phyloP scores from a whole-genome alignment of 371 early-diverging fungal genomes.

The Syncephalastrum contaminatum region DNA sequence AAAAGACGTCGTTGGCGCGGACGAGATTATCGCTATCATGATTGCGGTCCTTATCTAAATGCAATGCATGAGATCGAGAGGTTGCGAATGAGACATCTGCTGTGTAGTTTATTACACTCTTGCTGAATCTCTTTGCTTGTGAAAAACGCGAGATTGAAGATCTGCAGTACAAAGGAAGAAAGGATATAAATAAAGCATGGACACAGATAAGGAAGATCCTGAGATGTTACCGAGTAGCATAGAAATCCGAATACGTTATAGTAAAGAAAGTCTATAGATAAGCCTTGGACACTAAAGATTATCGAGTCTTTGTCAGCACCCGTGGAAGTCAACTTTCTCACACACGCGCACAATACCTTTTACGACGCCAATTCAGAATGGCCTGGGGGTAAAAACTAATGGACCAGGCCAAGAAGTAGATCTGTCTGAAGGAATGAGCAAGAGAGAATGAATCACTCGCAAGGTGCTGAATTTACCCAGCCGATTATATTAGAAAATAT shows the following conservation, averaged over 20 bases:
- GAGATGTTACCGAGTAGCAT: conserved; percentile 68
- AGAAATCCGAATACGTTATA: conserved; percentile 86
- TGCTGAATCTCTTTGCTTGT: conserved; percentile 64
- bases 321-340: too few relatives aligned
- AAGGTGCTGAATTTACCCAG: conserved; percentile 26
- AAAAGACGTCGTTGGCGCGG: conserved; percentile 85
- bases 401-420: conserved; percentile 48
- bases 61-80: too few relatives aligned
- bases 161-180: conserved; percentile 16
- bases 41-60: conserved; percentile 61
- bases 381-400: conserved; percentile 42
- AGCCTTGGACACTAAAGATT: conserved; percentile 69
- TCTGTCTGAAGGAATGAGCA: conserved; percentile 13
- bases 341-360: conserved; percentile 23
- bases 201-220: not conserved
- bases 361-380: conserved; percentile 31
- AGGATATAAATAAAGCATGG: too few relatives aligned
- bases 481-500: conserved; percentile 35
- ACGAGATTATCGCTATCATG: conserved; percentile 72
- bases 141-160: conserved; percentile 79
- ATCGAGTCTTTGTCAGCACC: not conserved
- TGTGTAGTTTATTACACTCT: conserved; percentile 50
- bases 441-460: too few relatives aligned
- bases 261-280: conserved; percentile 88
- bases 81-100: too few relatives aligned